Evolutionary conservation across 1,284 basidiomycete genomes (phyloP), one percentile per base, ranked within the genome.

Genomic region (Leccinum pachyderme): DNA sequence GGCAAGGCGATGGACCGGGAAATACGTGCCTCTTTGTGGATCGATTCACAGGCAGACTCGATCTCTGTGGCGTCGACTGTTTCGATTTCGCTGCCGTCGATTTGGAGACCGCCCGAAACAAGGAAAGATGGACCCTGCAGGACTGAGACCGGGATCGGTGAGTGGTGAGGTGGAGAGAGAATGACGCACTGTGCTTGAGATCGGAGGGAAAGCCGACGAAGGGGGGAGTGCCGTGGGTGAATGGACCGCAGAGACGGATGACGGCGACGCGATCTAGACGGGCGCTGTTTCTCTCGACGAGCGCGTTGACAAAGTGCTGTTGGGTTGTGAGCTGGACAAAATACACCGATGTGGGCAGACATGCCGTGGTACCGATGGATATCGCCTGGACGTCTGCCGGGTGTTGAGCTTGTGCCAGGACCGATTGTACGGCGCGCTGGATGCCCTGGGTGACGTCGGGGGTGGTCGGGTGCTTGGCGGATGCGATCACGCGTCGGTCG

Each of bases 211-310:
- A 76, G 2, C 72, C 70, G n/a, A 76, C 66, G 15, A 72, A 75
- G 0, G 73, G 74, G 41, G 69, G 68, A 0, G 69, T 76, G 51
- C 65, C 75, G 52, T 49, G 79, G 63, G 68, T 78, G 74, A 62
- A 81, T 56, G 58, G 78, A 60, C 69, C 78, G 41, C 72, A 80
- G n/a, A 83, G 70, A 51, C 81, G 78, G 33, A 83, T 70, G 50
- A 83, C 78, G 0, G 81, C 81, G 1, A 83, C 80, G 45, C 76
- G 78, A 25, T 77, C 73, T 4, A 83, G 72, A 4, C 77, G 72
- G 6, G 73, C 63, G 22, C 68, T 66, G 58, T 82, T 77, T 35
- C 75, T 70, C 64, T 83, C 81, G 44, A 83, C 68, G 2, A 83
- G 75, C 0, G 81, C 81, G 57, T 83, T 82, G 54, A 82, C 74